Evolutionary conservation across 345 rosid species (phyloP), one percentile per base, ranked within the genome.

Genomic region (Eucalyptus tenuipes): DNA sequence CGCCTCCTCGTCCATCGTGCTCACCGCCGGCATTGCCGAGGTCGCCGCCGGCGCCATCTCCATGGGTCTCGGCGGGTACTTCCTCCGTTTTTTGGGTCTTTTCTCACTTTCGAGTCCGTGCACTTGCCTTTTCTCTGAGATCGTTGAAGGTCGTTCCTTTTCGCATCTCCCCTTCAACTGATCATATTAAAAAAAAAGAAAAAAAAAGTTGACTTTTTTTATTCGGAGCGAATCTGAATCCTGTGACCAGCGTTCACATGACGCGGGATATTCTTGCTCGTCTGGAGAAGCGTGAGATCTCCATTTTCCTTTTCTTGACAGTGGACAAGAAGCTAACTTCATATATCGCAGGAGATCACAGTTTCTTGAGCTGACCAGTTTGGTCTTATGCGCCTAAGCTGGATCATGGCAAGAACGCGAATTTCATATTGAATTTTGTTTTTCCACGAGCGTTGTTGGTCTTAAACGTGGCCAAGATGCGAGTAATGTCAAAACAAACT

Each of bases 51-150:
- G 99, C 12, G 97, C 99, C 88, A 96, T 97, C 92, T 97, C 99
- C 90, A 98, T 97, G 99, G 99, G 99, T 88, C 99, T 97, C 49
- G 99, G 99, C 87, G 99, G 99, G 99, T 95, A 93, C 68, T 25
- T 14, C 13, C 16, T 22, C 8, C 31, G 13, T 16, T 20, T 3
- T 4, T 31, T 37, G 3, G 1, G 31, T n/a, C 31, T 64, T 64
- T n/a, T 12, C 2, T 37, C 80, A 44, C 80, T 33, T 25, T 33
- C 20, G 25, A 10, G 45, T 37, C 82, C 13, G 40, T 20, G 82
- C 15, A 7, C 14, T 22, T 20, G 82, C 82, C 47, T 75, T 75
- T 75, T 10, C 47, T 10, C 47, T 4, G 45, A 75, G 27, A 75
- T 71, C 45, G 45, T 75, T 37, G 6, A 75, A 37, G 47, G 45